Conservation (phyloP, 352 stramenopile genomes). For the Globisporangium solare region DNA sequence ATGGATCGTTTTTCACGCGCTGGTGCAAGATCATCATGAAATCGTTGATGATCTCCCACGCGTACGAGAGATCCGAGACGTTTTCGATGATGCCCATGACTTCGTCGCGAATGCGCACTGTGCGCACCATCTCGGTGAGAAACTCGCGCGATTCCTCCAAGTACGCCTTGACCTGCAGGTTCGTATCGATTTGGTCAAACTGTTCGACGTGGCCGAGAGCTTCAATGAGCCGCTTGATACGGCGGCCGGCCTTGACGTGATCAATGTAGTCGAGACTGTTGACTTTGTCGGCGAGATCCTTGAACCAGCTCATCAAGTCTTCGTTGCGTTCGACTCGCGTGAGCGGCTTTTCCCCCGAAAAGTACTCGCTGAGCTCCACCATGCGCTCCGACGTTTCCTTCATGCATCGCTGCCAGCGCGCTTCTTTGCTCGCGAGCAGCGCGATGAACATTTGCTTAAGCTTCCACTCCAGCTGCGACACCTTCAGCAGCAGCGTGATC, state of each 20-base stretch:
- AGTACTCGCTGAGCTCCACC: slow-evolving; percentile 92
- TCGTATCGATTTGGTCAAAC: slow-evolving; percentile 95
- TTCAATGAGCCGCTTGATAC: slow-evolving; percentile 93
- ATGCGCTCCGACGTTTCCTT: slow-evolving; percentile 88
- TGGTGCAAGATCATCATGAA: slow-evolving; percentile 94
- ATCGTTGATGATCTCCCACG: slow-evolving; percentile 92
- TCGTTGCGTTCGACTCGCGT: slow-evolving; percentile 92
- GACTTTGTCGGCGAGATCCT: slow-evolving; percentile 88
- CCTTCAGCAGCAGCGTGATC: slow-evolving; percentile 91
- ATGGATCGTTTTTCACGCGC: slow-evolving; percentile 90
- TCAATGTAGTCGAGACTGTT: slow-evolving; percentile 88
- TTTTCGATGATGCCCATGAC: slow-evolving; percentile 92
- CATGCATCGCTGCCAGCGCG: slow-evolving; percentile 89
- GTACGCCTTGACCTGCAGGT: slow-evolving; percentile 94
- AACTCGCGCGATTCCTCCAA: slow-evolving; percentile 90
- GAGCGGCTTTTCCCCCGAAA: slow-evolving; percentile 90
- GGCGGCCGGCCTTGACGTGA: slow-evolving; percentile 91
- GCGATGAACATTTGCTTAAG: slow-evolving; percentile 92
- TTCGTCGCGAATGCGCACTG: slow-evolving; percentile 89
- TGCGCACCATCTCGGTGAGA: slow-evolving; percentile 94
- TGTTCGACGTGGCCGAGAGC: slow-evolving; percentile 93
- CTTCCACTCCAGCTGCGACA: slow-evolving; percentile 93
- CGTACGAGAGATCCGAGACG: slow-evolving; percentile 93
- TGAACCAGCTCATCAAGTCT: slow-evolving; percentile 92
- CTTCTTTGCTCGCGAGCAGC: slow-evolving; percentile 88